Conservation (phyloP, 768 basidiomycete species). For the Termitomyces sp. region DNA sequence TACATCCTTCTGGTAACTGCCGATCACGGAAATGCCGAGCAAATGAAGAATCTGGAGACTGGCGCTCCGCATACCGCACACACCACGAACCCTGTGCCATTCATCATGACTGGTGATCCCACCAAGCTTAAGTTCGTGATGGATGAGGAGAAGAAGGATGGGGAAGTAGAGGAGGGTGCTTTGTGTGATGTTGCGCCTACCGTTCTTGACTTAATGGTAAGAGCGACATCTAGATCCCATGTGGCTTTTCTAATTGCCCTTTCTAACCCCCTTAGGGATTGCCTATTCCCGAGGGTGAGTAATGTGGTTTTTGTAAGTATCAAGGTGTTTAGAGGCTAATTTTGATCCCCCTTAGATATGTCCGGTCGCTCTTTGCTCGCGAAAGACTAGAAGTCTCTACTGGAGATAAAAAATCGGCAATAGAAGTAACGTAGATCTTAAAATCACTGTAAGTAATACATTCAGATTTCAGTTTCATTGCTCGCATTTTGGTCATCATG, state of each 20-base stretch:
- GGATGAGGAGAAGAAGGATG: conserved; percentile 46
- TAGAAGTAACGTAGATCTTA: background rate
- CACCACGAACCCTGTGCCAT: conserved; percentile 86
- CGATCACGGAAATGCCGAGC: conserved; percentile 95
- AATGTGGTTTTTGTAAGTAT: background rate
- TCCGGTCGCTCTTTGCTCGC: conserved; percentile 53
- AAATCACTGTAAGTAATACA: background rate
- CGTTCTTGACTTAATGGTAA: conserved; percentile 61
- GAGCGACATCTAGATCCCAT: background rate
- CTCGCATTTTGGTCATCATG: no score
- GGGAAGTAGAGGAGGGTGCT: conserved; percentile 60
- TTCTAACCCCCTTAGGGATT: conserved; percentile 38
- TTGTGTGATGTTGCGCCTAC: conserved; percentile 92
- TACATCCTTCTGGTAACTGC: conserved; percentile 88
- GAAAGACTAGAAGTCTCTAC: conserved; percentile 5
- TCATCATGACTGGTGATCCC: conserved; percentile 76
- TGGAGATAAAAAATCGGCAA: background rate
- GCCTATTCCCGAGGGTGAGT: conserved; percentile 64
- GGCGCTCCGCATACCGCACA: conserved; percentile 91
- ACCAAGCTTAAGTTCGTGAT: conserved; percentile 50
- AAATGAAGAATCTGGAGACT: conserved; percentile 83
- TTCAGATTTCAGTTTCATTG: background rate
- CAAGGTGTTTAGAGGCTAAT: conserved; percentile 7
- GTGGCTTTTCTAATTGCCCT: background rate
- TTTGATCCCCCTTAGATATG: conserved; percentile 40